Base-by-base conservation (phyloP, 2,329 filamentous ascomycete species). In the Stenocarpella maydis region DNA sequence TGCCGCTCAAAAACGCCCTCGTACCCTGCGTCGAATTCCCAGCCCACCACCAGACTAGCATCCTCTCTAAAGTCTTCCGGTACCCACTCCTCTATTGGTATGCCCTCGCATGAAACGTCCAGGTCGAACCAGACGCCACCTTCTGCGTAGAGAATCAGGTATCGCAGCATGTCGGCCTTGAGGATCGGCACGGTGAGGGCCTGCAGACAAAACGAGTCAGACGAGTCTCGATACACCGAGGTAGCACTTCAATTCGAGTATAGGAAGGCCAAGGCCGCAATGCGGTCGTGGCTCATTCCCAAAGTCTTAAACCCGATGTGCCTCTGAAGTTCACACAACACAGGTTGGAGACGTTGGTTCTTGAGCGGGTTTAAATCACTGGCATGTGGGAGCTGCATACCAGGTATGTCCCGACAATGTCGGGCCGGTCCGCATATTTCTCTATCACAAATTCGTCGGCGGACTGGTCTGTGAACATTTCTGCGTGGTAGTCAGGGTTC, bases 111-210 rank as follows among this genome's bases (percentile, higher is more conserved):
- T 14, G 80, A 76, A 6, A 81, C 79, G 39, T 82, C 80, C 53
- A 81, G 78, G 74, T 90, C 88, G 61, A 83, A 84, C 74, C 93
- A 94, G 73, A 95, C 90, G 31, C 92, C 92, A 61, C 92, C 92
- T 73, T 93, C 86, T 21, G 92, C 92, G 66, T 94, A 88, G 71
- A 95, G 84, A 71, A 92, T 88, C 73, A 92, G 84, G 78, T 92
- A 92, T 73, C 90, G 86, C 77, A 92, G 88, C 74, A 92, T 87
- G 78, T 90, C 88, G 67, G 88, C 88, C 76, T 90, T 90, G 70
- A 90, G 79, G 34, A 88, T 79, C 34, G 74, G 74, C 37, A 74
- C 69, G 2, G 70, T 72, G 17, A 77, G 73, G 24, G 54, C 65
- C 34, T 37, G 34, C 9, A 12, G 9, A 37, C 4, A 37, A 12